phyloP scores from a whole-genome alignment of 208 protist species.

The Strigomonas oncopelti region DNA sequence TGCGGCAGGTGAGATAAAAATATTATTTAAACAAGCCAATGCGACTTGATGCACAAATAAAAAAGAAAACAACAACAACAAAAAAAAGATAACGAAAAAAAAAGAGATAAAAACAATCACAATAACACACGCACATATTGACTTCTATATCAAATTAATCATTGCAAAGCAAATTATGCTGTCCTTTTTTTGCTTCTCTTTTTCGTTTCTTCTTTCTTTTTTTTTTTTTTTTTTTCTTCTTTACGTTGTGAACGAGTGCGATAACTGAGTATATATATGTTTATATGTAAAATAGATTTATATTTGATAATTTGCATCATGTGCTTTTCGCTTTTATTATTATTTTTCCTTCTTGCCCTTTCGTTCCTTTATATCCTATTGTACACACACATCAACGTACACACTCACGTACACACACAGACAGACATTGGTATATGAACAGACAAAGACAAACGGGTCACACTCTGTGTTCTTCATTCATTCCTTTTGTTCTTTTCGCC shows the following conservation, averaged over 20 bases:
- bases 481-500: too few species aligned
- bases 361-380: not conserved
- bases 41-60: not conserved
- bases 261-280: too few species aligned
- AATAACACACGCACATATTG: too few species aligned
- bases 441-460: too few species aligned
- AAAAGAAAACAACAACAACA: not conserved
- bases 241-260: too few species aligned
- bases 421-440: too few species aligned
- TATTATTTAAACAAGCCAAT: not conserved
- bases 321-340: too few species aligned
- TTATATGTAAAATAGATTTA: too few species aligned
- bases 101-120: conserved; percentile 1
- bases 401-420: too few species aligned
- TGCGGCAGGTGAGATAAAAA: too few species aligned
- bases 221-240: conserved; percentile 18
- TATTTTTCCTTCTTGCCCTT: conserved; percentile 4
- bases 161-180: conserved; percentile 2
- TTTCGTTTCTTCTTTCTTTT: conserved; percentile 13
- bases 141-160: not conserved
- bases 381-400: not conserved
- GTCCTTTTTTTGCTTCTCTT: conserved; percentile 3
- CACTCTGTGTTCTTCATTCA: too few species aligned
- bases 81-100: not conserved
- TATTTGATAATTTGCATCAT: too few species aligned